Percentiles rank a stretch among this genome's conserved stretches.
These are phyloP conservation scores for Fusarium vanettenii DNA, from an alignment of 2,329 filamentous ascomycete species.

Conservation along the genomic window DNA sequence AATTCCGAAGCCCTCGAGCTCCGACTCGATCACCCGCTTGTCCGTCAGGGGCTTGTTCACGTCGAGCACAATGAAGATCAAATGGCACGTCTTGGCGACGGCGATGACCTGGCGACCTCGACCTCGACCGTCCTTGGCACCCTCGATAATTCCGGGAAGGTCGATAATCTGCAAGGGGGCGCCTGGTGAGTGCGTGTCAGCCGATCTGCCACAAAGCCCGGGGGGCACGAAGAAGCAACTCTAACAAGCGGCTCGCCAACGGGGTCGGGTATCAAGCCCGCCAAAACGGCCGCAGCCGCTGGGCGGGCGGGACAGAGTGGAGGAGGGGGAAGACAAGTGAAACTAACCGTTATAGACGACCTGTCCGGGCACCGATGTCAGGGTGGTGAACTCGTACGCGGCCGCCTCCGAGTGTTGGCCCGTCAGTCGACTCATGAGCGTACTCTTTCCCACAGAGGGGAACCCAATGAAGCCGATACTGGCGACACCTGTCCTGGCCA, in stretches of 20 bases:
- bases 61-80: slow-evolving; percentile 98
- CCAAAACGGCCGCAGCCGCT: slow-evolving; percentile 14
- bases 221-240: slow-evolving; percentile 6
- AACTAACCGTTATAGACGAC: slow-evolving; percentile 85
- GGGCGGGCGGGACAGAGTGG: slow-evolving; percentile 18
- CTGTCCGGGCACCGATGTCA: slow-evolving; percentile 97
- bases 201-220: slow-evolving; percentile 20
- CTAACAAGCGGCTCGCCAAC: slow-evolving; percentile 9
- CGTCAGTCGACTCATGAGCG: slow-evolving; percentile 92
- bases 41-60: slow-evolving; percentile 98
- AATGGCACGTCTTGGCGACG: slow-evolving; percentile 97
- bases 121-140: slow-evolving; percentile 97
- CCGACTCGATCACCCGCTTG: slow-evolving; percentile 93
- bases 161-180: slow-evolving; percentile 99
- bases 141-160: slow-evolving; percentile 97
- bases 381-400: slow-evolving; percentile 97
- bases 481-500: slow-evolving; percentile 95
- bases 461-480: slow-evolving; percentile 98
- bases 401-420: slow-evolving; percentile 97
- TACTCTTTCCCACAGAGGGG: slow-evolving; percentile 98
- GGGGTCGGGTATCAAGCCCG: slow-evolving; percentile 33
- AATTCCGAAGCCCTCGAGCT: slow-evolving; percentile 97
- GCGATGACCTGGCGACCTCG: slow-evolving; percentile 98
- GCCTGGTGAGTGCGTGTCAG: slow-evolving; percentile 55
- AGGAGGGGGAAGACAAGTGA: slow-evolving; percentile 4